Evolutionary conservation across 202 grass and related monocot species (phyloP).

Genomic region (Alloteropsis angusta): DNA sequence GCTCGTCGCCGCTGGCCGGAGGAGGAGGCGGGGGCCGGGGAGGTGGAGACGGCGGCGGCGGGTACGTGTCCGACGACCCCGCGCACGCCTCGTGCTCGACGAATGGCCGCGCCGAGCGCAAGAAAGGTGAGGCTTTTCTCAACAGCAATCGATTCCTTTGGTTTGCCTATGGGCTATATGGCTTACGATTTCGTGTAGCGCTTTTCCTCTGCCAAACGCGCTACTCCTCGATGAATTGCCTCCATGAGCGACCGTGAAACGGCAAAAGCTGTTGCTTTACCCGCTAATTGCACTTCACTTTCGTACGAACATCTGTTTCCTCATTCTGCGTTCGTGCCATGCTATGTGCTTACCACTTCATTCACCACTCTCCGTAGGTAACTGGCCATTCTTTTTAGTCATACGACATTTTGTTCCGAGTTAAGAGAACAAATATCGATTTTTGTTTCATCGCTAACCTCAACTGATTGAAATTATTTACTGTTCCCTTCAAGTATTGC

Average conservation of each 20-base stretch:
- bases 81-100: slow-evolving; percentile 70
- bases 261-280: background rate
- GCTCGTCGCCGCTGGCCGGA: slow-evolving; percentile 19
- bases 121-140: slow-evolving; percentile 45
- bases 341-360: slow-evolving; percentile 1
- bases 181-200: background rate
- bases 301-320: background rate
- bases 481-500: background rate
- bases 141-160: background rate
- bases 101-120: slow-evolving; percentile 64
- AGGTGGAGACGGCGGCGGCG: slow-evolving; percentile 19
- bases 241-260: background rate
- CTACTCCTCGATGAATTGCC: background rate
- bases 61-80: slow-evolving; percentile 73
- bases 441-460: background rate
- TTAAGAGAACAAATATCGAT: background rate
- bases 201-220: background rate
- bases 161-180: background rate
- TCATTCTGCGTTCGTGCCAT: slow-evolving; percentile 3
- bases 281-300: background rate
- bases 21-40: slow-evolving; percentile 6
- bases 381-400: background rate
- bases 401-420: background rate
- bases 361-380: background rate
- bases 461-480: background rate